Percentiles rank a stretch among this genome's conserved stretches.
Conservation (phyloP, 306 rosid species). For the Dicorynia guianensis region DNA sequence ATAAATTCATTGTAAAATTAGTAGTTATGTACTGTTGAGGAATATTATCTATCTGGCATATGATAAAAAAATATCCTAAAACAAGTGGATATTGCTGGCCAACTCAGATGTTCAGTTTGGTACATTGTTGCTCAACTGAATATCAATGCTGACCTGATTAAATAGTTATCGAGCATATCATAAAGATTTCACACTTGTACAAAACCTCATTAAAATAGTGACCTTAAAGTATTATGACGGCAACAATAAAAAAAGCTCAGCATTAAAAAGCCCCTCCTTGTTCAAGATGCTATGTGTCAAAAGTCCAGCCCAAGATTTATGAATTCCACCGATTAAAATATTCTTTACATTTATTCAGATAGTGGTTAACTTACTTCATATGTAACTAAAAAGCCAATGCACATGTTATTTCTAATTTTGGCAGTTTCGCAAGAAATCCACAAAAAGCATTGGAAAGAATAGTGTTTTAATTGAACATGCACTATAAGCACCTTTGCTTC, state of each 20-base stretch:
- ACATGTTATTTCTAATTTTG: conserved; percentile 23
- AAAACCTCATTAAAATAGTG: conserved; percentile 12
- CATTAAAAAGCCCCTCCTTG: conserved; percentile 2
- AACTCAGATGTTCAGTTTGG: conserved; percentile 27
- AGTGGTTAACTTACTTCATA: conserved; percentile 15
- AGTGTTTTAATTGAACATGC: conserved; percentile 1
- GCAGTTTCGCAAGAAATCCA: not conserved
- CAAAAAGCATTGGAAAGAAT: conserved; percentile 27
- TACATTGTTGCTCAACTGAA: conserved; percentile 31
- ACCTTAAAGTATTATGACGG: not conserved
- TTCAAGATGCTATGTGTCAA: not conserved
- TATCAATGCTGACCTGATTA: not conserved
- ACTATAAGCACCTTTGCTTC: conserved; percentile 17
- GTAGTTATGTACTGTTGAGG: conserved; percentile 15
- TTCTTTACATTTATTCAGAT: conserved; percentile 11
- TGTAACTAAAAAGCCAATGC: conserved; percentile 18
- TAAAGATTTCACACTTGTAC: not conserved
- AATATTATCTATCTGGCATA: not conserved
- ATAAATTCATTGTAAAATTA: conserved; percentile 33
- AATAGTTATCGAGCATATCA: not conserved
- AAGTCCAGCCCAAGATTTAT: conserved; percentile 11
- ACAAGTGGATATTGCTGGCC: conserved; percentile 32
- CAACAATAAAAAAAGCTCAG: conserved; percentile 9
- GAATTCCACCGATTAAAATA: conserved; percentile 20
- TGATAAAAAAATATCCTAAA: conserved; percentile 9